Base-by-base conservation (phyloP, 805 yeast genomes). In the Cyberlindnera maritima region DNA sequence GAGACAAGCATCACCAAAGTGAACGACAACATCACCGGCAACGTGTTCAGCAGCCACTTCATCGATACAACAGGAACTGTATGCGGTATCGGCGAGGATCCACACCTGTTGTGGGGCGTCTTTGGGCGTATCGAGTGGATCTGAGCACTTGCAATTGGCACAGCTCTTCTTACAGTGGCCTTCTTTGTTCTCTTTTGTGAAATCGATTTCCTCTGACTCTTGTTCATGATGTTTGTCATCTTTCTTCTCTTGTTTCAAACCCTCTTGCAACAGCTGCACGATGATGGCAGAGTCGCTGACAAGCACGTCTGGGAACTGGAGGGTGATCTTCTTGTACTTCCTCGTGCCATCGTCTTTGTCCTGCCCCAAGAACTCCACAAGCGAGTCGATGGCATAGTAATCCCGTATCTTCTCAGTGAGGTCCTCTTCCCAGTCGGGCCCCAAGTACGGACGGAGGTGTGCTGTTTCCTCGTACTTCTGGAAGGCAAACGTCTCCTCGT, bases 11-110 rank as follows among this genome's bases (percentile, higher is more conserved):
- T 89, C 96, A 2, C 99, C 99, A 65, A 91, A 88, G 66, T 94
- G 99, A 2, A 91, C 81, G 25, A 94, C 88, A 4, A 86, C 67
- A 53, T 92, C 96, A 7, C 94, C 90, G 7, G 70, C 62, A 14
- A 92, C 95, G 64, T 94, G 99, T 60, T 87, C 91, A 1, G 97
- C 96, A 0, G 99, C 98, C 23, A 92, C 95, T 60, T 91, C 97
- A 64, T 94, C 99, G 11, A 92, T 85, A 67, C 99, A 94, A 65
- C 99, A 94, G 1, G 96, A 75, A 25, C 96, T 88, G 60, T 94
- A 94, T 0, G 97, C 89, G 0, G 99, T 92, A 61, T 94, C 99
- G 0, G 98, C 99, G 32, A 94, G 68, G 15, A 92, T 79, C 87
- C 92, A 92, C 11, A 85, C 75, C 41, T 75, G 68, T 54, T 73